A percentile compares a stretch with the other conserved stretches of the same genome.
Evolutionary conservation across 2,329 filamentous ascomycete genomes (phyloP).

Genomic region (Canariomyces notabilis): DNA sequence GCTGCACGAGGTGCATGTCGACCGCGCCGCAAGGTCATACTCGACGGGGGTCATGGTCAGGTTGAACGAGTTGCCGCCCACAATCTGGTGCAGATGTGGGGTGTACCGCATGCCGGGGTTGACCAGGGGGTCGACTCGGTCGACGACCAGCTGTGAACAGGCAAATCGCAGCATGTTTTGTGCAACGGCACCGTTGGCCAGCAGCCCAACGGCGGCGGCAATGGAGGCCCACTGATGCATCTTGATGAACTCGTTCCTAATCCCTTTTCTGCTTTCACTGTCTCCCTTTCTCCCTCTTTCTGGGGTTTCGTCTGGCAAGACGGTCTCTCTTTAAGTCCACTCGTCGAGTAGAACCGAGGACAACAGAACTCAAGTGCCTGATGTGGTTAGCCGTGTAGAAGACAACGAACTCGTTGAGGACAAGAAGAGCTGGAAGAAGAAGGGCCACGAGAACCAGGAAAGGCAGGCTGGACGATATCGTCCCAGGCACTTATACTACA

Average conservation of each 20-base stretch:
- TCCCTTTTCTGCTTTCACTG: neutral
- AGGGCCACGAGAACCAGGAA: slow-evolving; percentile 4
- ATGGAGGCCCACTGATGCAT: slow-evolving; percentile 27
- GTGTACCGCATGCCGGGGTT: slow-evolving; percentile 42
- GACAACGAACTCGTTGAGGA: neutral
- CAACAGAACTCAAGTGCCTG: neutral
- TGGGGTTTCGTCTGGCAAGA: neutral
- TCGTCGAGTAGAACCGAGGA: neutral
- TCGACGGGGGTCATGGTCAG: slow-evolving; percentile 36
- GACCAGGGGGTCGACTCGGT: slow-evolving; percentile 42
- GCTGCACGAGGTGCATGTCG: slow-evolving; percentile 40
- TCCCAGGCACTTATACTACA: slow-evolving; percentile 15
- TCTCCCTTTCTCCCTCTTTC: slow-evolving; percentile 1
- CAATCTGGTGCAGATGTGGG: slow-evolving; percentile 44
- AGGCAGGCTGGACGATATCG: slow-evolving; percentile 5
- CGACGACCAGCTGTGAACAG: slow-evolving; percentile 44
- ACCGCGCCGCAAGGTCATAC: slow-evolving; percentile 33
- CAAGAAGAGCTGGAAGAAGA: neutral
- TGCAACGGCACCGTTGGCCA: slow-evolving; percentile 28
- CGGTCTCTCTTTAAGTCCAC: neutral
- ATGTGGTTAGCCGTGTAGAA: slow-evolving; percentile 1
- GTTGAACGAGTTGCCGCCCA: slow-evolving; percentile 43
- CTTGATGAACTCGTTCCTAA: slow-evolving; percentile 9
- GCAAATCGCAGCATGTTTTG: slow-evolving; percentile 44
- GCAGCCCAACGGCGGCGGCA: slow-evolving; percentile 27